Evolutionary conservation across 2,329 filamentous ascomycete species (phyloP), one percentile per base, ranked within the genome.

Genomic region (Apiospora rasikravindrae): DNA sequence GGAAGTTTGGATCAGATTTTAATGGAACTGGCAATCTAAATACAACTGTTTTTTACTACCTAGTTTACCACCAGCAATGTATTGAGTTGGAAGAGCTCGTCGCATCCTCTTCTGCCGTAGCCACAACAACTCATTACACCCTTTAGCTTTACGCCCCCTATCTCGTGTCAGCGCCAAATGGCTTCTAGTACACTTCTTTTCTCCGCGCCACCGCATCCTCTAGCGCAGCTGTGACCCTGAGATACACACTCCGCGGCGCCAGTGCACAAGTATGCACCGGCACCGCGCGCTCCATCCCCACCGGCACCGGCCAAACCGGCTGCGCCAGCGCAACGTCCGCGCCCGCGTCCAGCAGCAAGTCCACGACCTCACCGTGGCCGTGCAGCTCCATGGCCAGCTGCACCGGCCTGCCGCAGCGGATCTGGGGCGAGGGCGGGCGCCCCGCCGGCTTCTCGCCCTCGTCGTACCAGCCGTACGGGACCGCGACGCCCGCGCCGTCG

Each of bases 221-320:
- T n/a, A 69, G 29, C 42, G 67, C 67, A 33, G 67, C 67, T 11
- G 44, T 51, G 44, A 69, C 67, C 67, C 16, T 33, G 67, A 51
- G 67, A 33, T 69, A 69, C 13, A 69, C 26, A 13, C 67, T 51
- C 44, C 67, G 24, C 44, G 45, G 67, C 14, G 67, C 26, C 24
- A 69, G 26, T 13, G 4, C 4, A 33, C 44, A 69, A 45, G 67
- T 69, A n/a, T 69, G 67, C 11, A 33, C 24, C 19, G 67, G 45
- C 29, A 49, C 19, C n/a, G 45, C 5, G 13, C 42, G 42, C 19
- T 40, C 26, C 66, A 44, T 29, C 11, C 14, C 42, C 11, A 10
- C 11, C 10, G 66, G 66, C n/a, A 16, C 22, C 3, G 66, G 66
- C 66, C 40, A 44, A n/a, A 47, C 67, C 19, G 67, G 67, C 67